Conservation (phyloP, 805 yeast species). For the Scheffersomyces amazonensis region DNA sequence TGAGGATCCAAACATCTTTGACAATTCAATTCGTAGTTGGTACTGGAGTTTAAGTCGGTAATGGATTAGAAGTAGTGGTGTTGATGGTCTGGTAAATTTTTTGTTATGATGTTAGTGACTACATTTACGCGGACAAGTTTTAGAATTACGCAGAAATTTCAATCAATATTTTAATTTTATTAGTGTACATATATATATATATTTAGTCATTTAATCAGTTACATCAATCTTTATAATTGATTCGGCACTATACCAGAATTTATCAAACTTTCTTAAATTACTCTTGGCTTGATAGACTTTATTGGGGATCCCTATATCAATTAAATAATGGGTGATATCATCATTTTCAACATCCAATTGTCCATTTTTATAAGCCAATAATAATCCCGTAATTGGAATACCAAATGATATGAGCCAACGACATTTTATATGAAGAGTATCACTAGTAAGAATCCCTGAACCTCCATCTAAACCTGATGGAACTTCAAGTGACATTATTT, state of each 20-base stretch:
- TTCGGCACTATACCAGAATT: conserved; percentile 43
- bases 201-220: conserved; percentile 2
- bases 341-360: conserved; percentile 28
- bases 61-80: too few species aligned
- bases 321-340: conserved; percentile 55
- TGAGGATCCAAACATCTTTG: conserved; percentile 10
- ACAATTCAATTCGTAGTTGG: too few species aligned
- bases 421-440: conserved; percentile 33
- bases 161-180: too few species aligned
- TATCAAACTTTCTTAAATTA: conserved; percentile 42
- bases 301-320: conserved; percentile 72
- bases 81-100: too few species aligned
- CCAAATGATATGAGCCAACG: conserved; percentile 69
- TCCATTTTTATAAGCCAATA: conserved; percentile 59
- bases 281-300: conserved; percentile 43
- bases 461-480: conserved; percentile 85
- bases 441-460: conserved; percentile 52
- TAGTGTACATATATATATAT: conserved; percentile 1
- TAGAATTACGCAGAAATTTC: too few species aligned
- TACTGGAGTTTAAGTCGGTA: too few species aligned
- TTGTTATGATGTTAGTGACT: too few species aligned
- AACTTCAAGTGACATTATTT: conserved; percentile 67
- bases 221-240: conserved; percentile 18
- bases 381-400: conserved; percentile 63
- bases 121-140: too few species aligned